phyloP scores from a whole-genome alignment of 1,284 basidiomycete genomes.

The Austropuccinia psidii region DNA sequence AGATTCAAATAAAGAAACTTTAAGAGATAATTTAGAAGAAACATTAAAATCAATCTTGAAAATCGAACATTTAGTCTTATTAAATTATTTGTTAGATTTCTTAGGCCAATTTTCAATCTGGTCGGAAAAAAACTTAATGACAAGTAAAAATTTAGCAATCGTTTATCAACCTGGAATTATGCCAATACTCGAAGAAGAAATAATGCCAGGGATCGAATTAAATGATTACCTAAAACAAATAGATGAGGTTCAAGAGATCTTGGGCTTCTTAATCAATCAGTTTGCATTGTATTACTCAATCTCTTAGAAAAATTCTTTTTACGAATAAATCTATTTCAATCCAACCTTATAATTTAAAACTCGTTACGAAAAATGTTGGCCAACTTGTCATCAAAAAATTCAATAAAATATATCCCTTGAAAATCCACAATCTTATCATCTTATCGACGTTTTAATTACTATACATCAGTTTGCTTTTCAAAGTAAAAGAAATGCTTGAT shows the following conservation, averaged over 20 bases:
- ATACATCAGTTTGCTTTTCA: too few relatives aligned
- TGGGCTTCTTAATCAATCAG: background rate
- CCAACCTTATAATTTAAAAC: too few relatives aligned
- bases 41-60: background rate
- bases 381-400: too few relatives aligned
- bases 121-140: constrained; percentile 76
- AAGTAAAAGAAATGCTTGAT: too few relatives aligned
- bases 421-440: too few relatives aligned
- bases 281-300: background rate
- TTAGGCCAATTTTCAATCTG: background rate
- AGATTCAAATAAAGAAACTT: background rate
- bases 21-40: background rate
- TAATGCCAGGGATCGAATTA: background rate
- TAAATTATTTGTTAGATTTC: background rate
- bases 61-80: background rate
- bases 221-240: background rate
- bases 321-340: too few relatives aligned
- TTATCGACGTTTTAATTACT: too few relatives aligned
- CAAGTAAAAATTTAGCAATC: constrained; percentile 90
- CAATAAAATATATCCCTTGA: too few relatives aligned
- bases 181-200: background rate
- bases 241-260: background rate
- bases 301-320: too few relatives aligned
- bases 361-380: too few relatives aligned
- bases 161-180: constrained; percentile 78